phyloP scores from a whole-genome alignment of 768 basidiomycete genomes.

The Trametes cubensis region DNA sequence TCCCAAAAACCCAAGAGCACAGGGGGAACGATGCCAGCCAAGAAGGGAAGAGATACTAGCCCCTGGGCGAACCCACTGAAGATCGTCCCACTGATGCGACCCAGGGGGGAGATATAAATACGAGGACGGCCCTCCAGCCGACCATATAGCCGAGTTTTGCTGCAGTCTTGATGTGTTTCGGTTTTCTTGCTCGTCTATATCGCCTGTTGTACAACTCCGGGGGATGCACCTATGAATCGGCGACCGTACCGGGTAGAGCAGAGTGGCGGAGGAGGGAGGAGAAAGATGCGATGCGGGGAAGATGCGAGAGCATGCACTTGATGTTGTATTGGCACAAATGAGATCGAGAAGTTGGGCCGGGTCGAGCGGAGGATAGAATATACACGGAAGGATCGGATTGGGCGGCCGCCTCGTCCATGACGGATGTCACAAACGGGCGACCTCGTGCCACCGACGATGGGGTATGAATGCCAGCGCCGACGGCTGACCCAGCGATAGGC shows the following conservation, averaged over 20 bases:
- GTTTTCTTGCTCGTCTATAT: conserved; percentile 32
- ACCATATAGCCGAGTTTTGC: conserved; percentile 26
- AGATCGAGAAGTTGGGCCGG: conserved; percentile 28
- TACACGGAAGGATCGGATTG: conserved; percentile 24
- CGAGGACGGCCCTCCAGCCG: conserved; percentile 26
- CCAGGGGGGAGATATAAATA: conserved; percentile 31
- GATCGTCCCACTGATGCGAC: conserved; percentile 26
- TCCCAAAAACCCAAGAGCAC: conserved; percentile 45
- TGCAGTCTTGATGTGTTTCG: conserved; percentile 24
- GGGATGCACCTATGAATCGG: conserved; percentile 20
- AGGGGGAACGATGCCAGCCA: conserved; percentile 29
- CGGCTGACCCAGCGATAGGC: conserved; percentile 37
- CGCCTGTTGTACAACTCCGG: conserved; percentile 33
- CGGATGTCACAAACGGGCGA: conserved; percentile 23
- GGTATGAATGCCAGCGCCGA: conserved; percentile 50
- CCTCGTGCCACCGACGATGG: conserved; percentile 38
- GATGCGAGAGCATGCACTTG: conserved; percentile 46
- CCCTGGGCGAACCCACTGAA: conserved; percentile 25
- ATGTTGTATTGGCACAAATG: conserved; percentile 48
- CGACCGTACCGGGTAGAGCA: conserved; percentile 24
- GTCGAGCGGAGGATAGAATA: conserved; percentile 31
- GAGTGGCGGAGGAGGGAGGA: conserved; percentile 24
- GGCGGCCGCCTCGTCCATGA: conserved; percentile 20
- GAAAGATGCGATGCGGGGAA: conserved; percentile 31
- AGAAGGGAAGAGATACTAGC: conserved; percentile 36